Evolutionary conservation across 2,329 filamentous ascomycete genomes (phyloP).

Genomic region (Xylariaceae sp.): DNA sequence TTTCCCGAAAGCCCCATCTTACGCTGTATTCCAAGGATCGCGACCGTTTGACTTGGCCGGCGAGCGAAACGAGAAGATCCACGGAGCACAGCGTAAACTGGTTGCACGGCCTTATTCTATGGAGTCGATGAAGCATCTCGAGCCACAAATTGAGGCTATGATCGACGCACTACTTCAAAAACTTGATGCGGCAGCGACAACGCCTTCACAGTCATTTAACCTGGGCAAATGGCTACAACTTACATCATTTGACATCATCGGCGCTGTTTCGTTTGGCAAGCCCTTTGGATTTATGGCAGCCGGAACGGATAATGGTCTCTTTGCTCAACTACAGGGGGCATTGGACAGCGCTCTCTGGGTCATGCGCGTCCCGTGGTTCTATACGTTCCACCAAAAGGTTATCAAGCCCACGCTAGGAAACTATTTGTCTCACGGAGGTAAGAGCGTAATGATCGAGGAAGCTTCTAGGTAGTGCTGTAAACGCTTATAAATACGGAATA

Average conservation of each 20-base stretch:
- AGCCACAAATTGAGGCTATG: slow-evolving; percentile 12
- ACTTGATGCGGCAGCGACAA: slow-evolving; percentile 6
- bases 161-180: slow-evolving; percentile 1
- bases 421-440: too few relatives aligned
- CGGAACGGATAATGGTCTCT: slow-evolving; percentile 12
- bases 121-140: slow-evolving; percentile 17
- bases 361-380: slow-evolving; percentile 1
- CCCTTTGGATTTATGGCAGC: slow-evolving; percentile 16
- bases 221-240: slow-evolving; percentile 15
- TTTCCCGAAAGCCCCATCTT: slow-evolving; percentile 9
- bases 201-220: slow-evolving; percentile 2
- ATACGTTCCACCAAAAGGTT: too few relatives aligned
- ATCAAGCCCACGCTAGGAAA: too few relatives aligned
- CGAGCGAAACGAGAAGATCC: slow-evolving; percentile 17
- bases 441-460: too few relatives aligned
- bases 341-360: slow-evolving; percentile 6
- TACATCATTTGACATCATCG: slow-evolving; percentile 17
- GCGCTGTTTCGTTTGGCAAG: slow-evolving; percentile 15
- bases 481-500: too few relatives aligned
- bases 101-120: slow-evolving; percentile 18
- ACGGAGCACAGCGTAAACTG: slow-evolving; percentile 15
- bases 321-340: slow-evolving; percentile 4
- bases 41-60: slow-evolving; percentile 15
- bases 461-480: too few relatives aligned
- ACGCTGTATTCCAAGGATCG: slow-evolving; percentile 12